Evolutionary conservation across 768 basidiomycete species (phyloP), one percentile per base, ranked within the genome.

Genomic region (Tylopilus sp.): DNA sequence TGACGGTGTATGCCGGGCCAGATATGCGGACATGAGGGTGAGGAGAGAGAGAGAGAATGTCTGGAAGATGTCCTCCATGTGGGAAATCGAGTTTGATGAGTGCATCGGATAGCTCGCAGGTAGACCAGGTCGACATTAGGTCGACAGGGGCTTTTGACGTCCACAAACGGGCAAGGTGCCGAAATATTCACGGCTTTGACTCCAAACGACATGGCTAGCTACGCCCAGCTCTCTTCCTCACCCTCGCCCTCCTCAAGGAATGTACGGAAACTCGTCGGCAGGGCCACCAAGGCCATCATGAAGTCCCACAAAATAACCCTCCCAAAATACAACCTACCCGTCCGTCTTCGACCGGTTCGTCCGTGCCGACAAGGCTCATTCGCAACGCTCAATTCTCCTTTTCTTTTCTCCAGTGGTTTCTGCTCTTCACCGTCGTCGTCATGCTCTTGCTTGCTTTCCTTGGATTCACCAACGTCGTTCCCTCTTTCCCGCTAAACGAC

Each of bases 51-150:
- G 79, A 69, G 47, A 78, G 69, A 11, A 97, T 78, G 65, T 92
- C 91, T 3, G 90, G 84, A n/a, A 97, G 76, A 60, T 82, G 76
- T 1, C 94, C 92, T 1, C 91, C 92, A 57, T 83, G 78, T 12
- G 79, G 71, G 13, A 80, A 63, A 9, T 81, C 80, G 30, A 95
- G 81, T 69, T 91, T 94, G 57, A 93, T 72, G 58, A 95, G 81
- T 3, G 92, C 90, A 61, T 95, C 93, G 0, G 93, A 93, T 8
- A 95, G 73, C 71, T 95, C 90, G 71, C 88, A 91, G 42, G 88
- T 79, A 6, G 89, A 83, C 63, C 81, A 82, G n/a, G 45, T 40
- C 3, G 55, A 51, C n/a, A 67, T 69, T 28, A 12, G 50, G 33
- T 39, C n/a, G 52, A 48, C 20, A 51, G 52, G 48, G 51, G 47